A percentile compares a stretch with the other conserved stretches of the same genome.
Evolutionary conservation across 257 asterid species (phyloP).

Genomic region (Solanum arcanum): DNA sequence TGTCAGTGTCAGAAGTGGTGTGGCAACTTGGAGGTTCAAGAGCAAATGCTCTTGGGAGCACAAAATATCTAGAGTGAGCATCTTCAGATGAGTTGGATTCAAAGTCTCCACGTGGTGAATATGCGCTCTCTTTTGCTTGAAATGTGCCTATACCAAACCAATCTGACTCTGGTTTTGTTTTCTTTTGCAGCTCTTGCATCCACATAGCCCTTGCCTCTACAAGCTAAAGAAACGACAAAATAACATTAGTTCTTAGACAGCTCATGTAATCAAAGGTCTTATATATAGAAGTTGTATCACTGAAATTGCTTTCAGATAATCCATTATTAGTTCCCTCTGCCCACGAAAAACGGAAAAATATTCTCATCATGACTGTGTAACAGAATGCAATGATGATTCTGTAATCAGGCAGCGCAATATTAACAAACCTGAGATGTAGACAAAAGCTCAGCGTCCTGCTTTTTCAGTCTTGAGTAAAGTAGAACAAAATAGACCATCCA

Average conservation of each 20-base stretch:
- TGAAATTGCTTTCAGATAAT: neutral
- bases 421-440: constrained; percentile 76
- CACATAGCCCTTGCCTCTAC: constrained; percentile 77
- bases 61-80: constrained; percentile 11
- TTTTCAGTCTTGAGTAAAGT: constrained; percentile 73
- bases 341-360: neutral
- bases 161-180: constrained; percentile 46
- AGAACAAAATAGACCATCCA: constrained; percentile 99
- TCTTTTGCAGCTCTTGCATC: constrained; percentile 89
- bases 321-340: neutral
- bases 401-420: neutral
- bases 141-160: constrained; percentile 41
- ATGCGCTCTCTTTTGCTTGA: constrained; percentile 26
- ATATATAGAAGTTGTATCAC: neutral
- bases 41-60: constrained; percentile 17
- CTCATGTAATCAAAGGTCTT: neutral
- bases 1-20: constrained; percentile 22
- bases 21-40: constrained; percentile 26
- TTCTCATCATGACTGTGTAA: neutral
- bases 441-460: constrained; percentile 61
- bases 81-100: constrained; percentile 30
- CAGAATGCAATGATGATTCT: neutral
- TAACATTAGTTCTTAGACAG: neutral
- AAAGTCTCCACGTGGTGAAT: constrained; percentile 32
- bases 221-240: constrained; percentile 31